Evolutionary conservation across 1,284 basidiomycete species (phyloP), one percentile per base, ranked within the genome.

Genomic region (Moesziomyces sp.): DNA sequence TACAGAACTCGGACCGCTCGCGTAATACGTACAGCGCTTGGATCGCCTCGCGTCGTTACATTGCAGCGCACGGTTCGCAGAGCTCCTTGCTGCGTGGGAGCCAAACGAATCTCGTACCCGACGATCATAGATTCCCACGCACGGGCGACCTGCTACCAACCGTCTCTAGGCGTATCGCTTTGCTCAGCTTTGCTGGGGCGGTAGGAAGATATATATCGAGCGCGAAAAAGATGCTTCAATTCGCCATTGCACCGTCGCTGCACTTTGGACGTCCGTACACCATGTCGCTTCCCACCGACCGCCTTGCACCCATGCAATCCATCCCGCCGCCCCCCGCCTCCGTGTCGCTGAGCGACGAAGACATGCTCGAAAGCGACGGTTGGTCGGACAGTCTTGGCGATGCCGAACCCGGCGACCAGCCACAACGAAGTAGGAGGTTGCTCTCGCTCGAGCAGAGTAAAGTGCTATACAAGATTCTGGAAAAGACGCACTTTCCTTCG

Each of bases 401-500:
- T 14, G 13, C 10, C 35, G 6, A 38, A 9, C 10, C 34, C 14
- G 35, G 35, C 14, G 16, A 38, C 35, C 35, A 38, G 35, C 35
- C 13, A 18, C 14, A 14, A 0, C 35, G 70, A 8, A 73, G 69
- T 7, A 26, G 78, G 3, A 46, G 67, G 8, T 46, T 80, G 6
- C 51, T 80, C 3, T 75, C 71, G 46, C 46, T 63, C 9, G 66
- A 76, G 13, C 78, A 80, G 53, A 72, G 64, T n/a, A 72, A 72
- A 35, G 63, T 74, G 30, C 67, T 80, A 1, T 77, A 78, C 52
- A 68, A 76, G 50, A 59, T 80, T 8, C 44, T 80, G 0, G 64
- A 72, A 47, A 71, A 72, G 61, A 81, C 79, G 6, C 59, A 74
- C 26, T 81, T 81, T 30, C 79, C 79, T 0, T 76, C 77, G 0